Evolutionary conservation across 2,329 filamentous ascomycete species (phyloP), one percentile per base, ranked within the genome.

Genomic region (Diplodia sapinea): DNA sequence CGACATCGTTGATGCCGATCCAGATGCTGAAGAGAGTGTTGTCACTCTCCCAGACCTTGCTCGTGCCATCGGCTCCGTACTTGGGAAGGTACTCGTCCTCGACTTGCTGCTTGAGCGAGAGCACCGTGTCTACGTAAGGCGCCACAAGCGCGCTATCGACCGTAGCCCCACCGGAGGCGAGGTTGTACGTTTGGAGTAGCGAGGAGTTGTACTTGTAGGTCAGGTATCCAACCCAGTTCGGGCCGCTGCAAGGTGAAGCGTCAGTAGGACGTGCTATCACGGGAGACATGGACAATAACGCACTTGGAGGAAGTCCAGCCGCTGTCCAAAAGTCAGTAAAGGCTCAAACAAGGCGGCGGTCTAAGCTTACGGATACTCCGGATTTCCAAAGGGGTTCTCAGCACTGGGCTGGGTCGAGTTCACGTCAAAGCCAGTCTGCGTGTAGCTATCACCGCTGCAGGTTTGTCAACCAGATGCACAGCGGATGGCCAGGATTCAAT

Each of bases 321-420:
- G 23, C 68, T 69, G 69, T 40, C 26, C 4, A 54, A 47, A 33
- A 49, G 56, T 63, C 20, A 64, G 50, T 31, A 36, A 17, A 17
- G 9, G 8, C 13, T 3, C 17, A 50, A 40, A 2, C 15, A 12
- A 17, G 26, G 15, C 15, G 15, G 23, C 17, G 17, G 6, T 29
- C 26, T 13, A 7, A 2, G 17, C 72, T 68, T 72, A 76, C 73
- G 83, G 84, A 69, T 85, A 86, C 0, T 79, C 57, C 0, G 88
- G 88, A 71, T 91, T 91, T 0, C 88, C 88, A 69, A 90, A 79
- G 0, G 87, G 86, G 72, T 88, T 87, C 6, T 77, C 75, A 4
- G 79, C 70, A 8, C 80, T 84, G 1, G 88, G 87, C 47, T 87
- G 82, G 0, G 80, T 76, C 26, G 81, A 79, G 12, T 77, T 82